Base-by-base conservation (phyloP, 257 asterid genomes). In the Rehmannia glutinosa region DNA sequence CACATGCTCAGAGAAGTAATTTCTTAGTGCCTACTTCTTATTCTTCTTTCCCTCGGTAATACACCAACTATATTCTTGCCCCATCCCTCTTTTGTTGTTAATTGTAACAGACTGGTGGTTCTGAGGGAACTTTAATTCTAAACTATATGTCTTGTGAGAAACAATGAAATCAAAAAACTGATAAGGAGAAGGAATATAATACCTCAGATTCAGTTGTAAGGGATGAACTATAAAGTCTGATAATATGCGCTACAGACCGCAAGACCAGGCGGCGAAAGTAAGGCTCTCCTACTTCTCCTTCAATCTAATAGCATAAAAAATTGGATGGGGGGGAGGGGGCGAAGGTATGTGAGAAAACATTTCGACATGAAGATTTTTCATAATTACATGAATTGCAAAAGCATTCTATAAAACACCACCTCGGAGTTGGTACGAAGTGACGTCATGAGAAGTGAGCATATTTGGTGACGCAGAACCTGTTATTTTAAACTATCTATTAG, bases 391-490 rank as follows among this genome's bases (percentile, higher is more conserved):
- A 56, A 45, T 35, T 27, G 28, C 53, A 50, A 62, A 45, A 56
- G 61, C 50, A 64, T 41, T 51, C 46, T 56, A 71, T 66, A 32
- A 17, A 63, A 41, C 55, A 54, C 64, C 70, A 94, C 99, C 99
- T 94, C 99, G 43, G 99, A 82, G 70, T 94, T 92, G 6, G 95
- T 91, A 46, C 99, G 96, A 51, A 94, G 96, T 57, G 99, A 94
- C 50, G 97, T 94, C 99, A 94, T 94, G 66, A 94, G 96, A 71
- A 94, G 95, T 70, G 99, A 94, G 78, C 97, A 94, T 74, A 91
- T 84, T 76, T 88, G 91, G 77, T 75, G 90, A 46, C 95, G 96
- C 74, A 91, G 80, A 71, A 86, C 88, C 99, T 94, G 95, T 78
- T 62, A 24, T 66, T 68, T 78, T 52, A 68, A 60, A 77, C 55